These are phyloP conservation scores for Neurospora africana DNA, from an alignment of 495 filamentous ascomycete species.

Conservation along the genomic window DNA sequence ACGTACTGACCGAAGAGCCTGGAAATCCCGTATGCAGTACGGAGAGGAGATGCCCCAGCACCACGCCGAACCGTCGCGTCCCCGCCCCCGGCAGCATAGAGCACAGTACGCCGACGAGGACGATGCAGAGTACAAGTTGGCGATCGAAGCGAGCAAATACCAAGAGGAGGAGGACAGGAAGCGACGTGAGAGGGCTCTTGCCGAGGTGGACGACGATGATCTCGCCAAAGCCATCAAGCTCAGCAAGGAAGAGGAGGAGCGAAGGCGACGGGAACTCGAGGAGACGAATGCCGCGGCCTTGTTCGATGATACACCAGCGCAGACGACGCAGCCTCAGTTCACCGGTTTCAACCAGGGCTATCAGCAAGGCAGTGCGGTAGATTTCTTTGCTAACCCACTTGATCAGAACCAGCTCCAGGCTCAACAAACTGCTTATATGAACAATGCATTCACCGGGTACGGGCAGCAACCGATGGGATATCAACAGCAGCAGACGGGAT, in stretches of 20 bases:
- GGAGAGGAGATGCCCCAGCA: constrained; percentile 26
- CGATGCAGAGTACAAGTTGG: constrained; percentile 84
- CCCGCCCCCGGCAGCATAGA: constrained; percentile 21
- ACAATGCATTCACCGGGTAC: constrained; percentile 62
- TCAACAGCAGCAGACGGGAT: constrained; percentile 54
- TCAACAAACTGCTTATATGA: constrained; percentile 75
- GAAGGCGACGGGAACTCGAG: constrained; percentile 79
- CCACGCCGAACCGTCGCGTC: constrained; percentile 33
- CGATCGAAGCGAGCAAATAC: constrained; percentile 90
- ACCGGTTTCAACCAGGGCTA: constrained; percentile 94
- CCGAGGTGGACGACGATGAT: constrained; percentile 64
- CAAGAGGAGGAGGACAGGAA: constrained; percentile 90
- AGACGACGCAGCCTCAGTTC: constrained; percentile 52
- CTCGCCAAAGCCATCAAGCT: constrained; percentile 92
- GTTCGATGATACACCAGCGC: constrained; percentile 71
- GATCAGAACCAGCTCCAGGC: constrained; percentile 56
- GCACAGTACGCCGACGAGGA: constrained; percentile 58
- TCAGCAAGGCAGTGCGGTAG: constrained; percentile 87
- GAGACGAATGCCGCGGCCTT: constrained; percentile 76
- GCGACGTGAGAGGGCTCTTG: constrained; percentile 55
- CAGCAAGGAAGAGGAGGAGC: constrained; percentile 85
- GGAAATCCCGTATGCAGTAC: constrained; percentile 94
- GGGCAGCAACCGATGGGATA: constrained; percentile 26
- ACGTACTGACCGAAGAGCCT: constrained; percentile 81
- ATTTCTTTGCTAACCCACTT: constrained; percentile 93